phyloP scores from a whole-genome alignment of 192 early-diverging fungal species.

The Backusella australiensis region DNA sequence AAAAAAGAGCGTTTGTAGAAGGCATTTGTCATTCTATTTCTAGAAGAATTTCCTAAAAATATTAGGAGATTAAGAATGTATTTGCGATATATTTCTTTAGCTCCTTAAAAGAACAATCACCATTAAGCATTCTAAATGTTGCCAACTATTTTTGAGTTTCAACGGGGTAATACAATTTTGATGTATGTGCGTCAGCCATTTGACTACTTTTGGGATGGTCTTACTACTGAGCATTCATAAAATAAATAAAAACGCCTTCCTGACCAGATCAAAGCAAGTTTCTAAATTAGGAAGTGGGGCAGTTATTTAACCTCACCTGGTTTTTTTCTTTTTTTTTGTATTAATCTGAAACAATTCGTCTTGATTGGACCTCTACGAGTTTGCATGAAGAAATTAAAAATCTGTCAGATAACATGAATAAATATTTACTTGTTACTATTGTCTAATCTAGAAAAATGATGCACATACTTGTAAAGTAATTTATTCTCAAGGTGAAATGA shows the following conservation, averaged over 20 bases:
- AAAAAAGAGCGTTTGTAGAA: background rate
- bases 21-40: background rate
- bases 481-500: background rate
- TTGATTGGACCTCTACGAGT: background rate
- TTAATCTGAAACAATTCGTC: constrained; percentile 1
- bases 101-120: too few species aligned
- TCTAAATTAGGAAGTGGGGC: background rate
- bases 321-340: background rate
- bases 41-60: constrained; percentile 6
- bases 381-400: constrained; percentile 6
- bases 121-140: background rate
- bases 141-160: background rate
- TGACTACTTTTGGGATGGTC: background rate
- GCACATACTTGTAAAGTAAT: background rate
- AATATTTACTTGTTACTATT: background rate
- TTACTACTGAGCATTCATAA: background rate
- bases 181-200: constrained; percentile 7
- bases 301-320: background rate
- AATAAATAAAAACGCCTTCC: constrained; percentile 3
- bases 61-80: constrained; percentile 3
- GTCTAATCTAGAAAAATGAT: background rate
- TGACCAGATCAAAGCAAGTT: background rate
- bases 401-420: background rate
- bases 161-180: background rate
- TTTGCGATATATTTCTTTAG: background rate